Evolutionary conservation across 2,329 filamentous ascomycete genomes (phyloP), one percentile per base, ranked within the genome.

Genomic region (Calcarisporium arbuscula): DNA sequence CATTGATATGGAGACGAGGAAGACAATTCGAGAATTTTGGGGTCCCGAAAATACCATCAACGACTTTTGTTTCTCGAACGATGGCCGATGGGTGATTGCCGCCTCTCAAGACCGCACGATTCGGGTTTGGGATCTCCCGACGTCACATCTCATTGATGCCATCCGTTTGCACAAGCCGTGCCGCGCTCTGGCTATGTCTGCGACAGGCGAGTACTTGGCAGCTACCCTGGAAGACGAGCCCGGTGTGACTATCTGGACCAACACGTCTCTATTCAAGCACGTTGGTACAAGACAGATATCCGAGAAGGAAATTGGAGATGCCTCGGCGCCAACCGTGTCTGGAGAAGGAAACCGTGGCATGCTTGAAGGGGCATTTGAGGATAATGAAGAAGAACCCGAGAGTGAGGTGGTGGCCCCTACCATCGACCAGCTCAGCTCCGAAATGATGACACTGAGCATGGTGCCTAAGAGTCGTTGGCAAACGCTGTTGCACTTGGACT

Each of bases 191-290:
- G 79, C 89, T 7, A 94, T 96, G 67, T 95, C 92, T 0, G 71
- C 72, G 2, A 94, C 87, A 0, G 92, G 90, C 11, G 92, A 98
- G 52, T 96, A 88, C 50, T 73, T 98, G n/a, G 92, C 92, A 4
- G 92, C 89, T 4, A 83, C 88, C 0, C 80, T 88, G 34, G 78
- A 87, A 35, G 84, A 82, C 38, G 79, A 82, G 43, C 74, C 95
- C 2, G 92, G 92, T 10, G 82, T 98, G n/a, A 82, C 86, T 47
- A 77, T 98, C 30, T 98, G 92, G 90, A 95, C 86, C 16, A 98
- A 98, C 61, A 85, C 85, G 52, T 82, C 84, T 1, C 68, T 96
- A 2, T 98, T 95, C 67, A 85, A 81, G 36, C 88, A 95, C 48
- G 79, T 95, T 0, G 82, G 89, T 0, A 94, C 88, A 1, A 73